Conservation (phyloP, 2,329 filamentous ascomycete genomes). For the Alternaria longipes region DNA sequence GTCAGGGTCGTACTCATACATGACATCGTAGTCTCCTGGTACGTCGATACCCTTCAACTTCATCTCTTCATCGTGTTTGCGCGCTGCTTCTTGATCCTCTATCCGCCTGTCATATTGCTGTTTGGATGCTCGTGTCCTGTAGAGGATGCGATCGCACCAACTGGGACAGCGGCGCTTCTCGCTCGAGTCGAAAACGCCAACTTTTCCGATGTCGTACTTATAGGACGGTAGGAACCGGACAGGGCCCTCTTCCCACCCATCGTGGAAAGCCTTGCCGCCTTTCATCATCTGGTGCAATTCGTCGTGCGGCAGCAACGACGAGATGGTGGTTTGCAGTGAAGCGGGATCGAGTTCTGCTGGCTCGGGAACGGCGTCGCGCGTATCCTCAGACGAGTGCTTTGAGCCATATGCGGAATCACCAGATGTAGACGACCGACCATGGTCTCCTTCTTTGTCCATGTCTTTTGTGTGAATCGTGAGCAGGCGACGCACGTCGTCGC, state of each 20-base stretch:
- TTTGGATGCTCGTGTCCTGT: conserved; percentile 76
- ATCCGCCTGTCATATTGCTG: conserved; percentile 70
- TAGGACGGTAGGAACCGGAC: conserved; percentile 94
- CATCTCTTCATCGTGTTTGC: conserved; percentile 84
- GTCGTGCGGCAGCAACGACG: conserved; percentile 88
- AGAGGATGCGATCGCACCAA: conserved; percentile 97
- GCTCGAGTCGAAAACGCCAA: conserved; percentile 91
- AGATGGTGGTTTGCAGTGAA: conserved; percentile 86
- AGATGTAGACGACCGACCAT: conserved; percentile 28
- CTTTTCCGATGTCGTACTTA: conserved; percentile 96
- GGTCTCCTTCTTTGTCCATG: conserved; percentile 54
- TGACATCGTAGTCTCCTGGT: conserved; percentile 78
- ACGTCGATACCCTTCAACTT: conserved; percentile 78
- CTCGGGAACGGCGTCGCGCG: conserved; percentile 45
- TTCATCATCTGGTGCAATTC: conserved; percentile 80
- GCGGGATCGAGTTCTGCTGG: conserved; percentile 73
- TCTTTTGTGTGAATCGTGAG: conserved; percentile 85
- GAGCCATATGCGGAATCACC: conserved; percentile 30
- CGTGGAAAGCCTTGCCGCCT: conserved; percentile 81
- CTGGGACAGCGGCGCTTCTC: conserved; percentile 93
- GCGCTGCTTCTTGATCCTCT: conserved; percentile 71
- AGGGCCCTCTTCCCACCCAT: conserved; percentile 89
- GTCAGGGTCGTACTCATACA: conserved; percentile 92
- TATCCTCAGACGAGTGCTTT: conserved; percentile 24
- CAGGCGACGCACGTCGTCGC: conserved; percentile 86